Evolutionary conservation across 257 asterid species (phyloP).

Genomic region (Nicotiana knightiana): DNA sequence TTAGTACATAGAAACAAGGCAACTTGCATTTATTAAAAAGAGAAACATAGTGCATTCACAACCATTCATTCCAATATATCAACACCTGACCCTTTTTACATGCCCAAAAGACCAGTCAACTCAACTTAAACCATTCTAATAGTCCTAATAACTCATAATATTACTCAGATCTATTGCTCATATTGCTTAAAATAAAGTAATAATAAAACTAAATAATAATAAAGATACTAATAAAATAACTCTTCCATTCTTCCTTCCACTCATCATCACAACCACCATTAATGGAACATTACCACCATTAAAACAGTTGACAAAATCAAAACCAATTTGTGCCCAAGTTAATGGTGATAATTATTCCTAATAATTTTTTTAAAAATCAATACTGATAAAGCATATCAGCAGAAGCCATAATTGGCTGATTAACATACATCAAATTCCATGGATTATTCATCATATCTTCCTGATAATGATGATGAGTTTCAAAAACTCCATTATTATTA

Average conservation of each 20-base stretch:
- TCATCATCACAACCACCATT: not conserved
- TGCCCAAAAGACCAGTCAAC: not conserved
- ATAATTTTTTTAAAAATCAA: conserved; percentile 12
- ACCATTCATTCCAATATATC: conserved; percentile 6
- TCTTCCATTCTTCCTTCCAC: not conserved
- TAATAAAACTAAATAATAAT: not conserved
- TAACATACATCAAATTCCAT: conserved; percentile 51
- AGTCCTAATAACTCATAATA: not conserved
- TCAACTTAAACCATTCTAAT: not conserved
- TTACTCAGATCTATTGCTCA: not conserved
- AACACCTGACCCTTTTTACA: conserved; percentile 3
- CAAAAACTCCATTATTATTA: not conserved
- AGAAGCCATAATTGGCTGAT: conserved; percentile 65
- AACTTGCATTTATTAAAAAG: not conserved
- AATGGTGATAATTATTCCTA: not conserved
- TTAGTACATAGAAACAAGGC: not conserved
- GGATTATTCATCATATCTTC: conserved; percentile 42
- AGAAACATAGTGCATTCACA: not conserved
- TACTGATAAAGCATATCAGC: conserved; percentile 51
- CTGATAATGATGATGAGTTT: conserved; percentile 19
- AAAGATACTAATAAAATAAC: not conserved
- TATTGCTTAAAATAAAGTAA: not conserved
- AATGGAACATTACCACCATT: conserved; percentile 1
- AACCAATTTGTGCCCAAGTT: no score
- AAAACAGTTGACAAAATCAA: not conserved